These are phyloP conservation scores for Nadsonia fulvescens DNA, from an alignment of 805 yeast genomes.

Conservation along the genomic window DNA sequence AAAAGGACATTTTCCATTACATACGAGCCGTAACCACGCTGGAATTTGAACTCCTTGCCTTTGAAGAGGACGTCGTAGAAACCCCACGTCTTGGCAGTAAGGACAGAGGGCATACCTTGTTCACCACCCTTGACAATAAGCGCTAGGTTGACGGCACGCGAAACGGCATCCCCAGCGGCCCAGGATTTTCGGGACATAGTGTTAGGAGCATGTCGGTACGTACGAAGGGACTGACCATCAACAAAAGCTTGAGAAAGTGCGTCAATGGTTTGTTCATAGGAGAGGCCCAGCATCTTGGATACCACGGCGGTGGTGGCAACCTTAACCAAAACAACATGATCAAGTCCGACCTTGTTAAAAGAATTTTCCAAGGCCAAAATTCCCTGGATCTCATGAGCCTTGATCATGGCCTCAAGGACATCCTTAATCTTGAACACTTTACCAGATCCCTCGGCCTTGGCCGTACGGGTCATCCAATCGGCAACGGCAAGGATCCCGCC, in stretches of 20 bases:
- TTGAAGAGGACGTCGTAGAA: conserved; percentile 42
- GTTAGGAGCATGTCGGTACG: conserved; percentile 48
- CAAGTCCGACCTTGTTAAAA: conserved; percentile 39
- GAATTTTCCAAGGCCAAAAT: conserved; percentile 41
- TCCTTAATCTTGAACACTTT: conserved; percentile 29
- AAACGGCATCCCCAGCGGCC: conserved; percentile 51
- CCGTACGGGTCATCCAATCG: conserved; percentile 32
- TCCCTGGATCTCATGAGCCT: conserved; percentile 50
- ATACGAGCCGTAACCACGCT: conserved; percentile 34
- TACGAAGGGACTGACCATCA: conserved; percentile 41
- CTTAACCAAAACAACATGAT: conserved; percentile 41
- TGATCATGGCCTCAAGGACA: conserved; percentile 37
- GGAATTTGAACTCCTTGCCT: conserved; percentile 35
- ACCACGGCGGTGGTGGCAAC: conserved; percentile 46
- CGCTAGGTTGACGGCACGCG: conserved; percentile 40
- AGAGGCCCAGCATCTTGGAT: conserved; percentile 33
- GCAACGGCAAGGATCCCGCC: conserved; percentile 44
- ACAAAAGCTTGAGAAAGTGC: conserved; percentile 43
- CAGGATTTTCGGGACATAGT: conserved; percentile 46
- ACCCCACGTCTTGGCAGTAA: conserved; percentile 44
- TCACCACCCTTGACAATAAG: conserved; percentile 34
- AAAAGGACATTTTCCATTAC: conserved; percentile 47
- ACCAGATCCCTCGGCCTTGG: conserved; percentile 24
- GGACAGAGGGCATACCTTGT: conserved; percentile 38
- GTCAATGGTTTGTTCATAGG: conserved; percentile 32